Base-by-base conservation (phyloP, 1,139 yeast species). In the Kluyveromyces marxianus region DNA sequence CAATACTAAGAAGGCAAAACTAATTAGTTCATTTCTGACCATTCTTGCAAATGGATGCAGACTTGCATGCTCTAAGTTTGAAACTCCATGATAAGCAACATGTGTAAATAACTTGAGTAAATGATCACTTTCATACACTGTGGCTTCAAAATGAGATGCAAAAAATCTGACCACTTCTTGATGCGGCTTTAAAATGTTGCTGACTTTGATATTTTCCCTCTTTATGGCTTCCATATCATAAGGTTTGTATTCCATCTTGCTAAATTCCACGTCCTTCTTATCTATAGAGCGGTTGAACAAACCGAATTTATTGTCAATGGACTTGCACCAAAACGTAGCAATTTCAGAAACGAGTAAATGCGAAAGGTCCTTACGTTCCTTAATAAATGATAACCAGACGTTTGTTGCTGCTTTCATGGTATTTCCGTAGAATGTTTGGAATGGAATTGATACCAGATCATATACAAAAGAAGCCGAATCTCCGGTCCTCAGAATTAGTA, bases 191-290 rank as follows among this genome's bases (percentile, higher is more conserved):
- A 88, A 72, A n/a, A 72, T 65, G 44, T 72, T 69, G 6, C 73
- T 69, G 0, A 79, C 78, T 3, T 63, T 51, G 3, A 66, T 64
- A 1, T 88, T 79, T 33, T 71, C 65, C 52, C 75, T 75, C 49
- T 78, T 75, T n/a, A 82, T 72, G 7, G 69, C 73, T 39, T 71
- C 72, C 54, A 79, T 81, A 65, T 85, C 83, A 44, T 95, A 81
- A 14, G 98, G 97, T 1, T 89, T 71, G 59, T 94, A 94, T 55
- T 87, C 95, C 98, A 92, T 92, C 49, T 72, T 74, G 52, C 76
- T 69, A 58, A 72, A 83, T 48, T 83, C 88, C 5, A 95, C 83
- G 43, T 72, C 71, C 1, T 58, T 59, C n/a, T 79, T 63, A 61
- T 89, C 95, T 54, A 70, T 67, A 3, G 67, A 60, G n/a, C 70